Evolutionary conservation across 1,284 basidiomycete species (phyloP).

Genomic region (Limonomyces culmigenus): DNA sequence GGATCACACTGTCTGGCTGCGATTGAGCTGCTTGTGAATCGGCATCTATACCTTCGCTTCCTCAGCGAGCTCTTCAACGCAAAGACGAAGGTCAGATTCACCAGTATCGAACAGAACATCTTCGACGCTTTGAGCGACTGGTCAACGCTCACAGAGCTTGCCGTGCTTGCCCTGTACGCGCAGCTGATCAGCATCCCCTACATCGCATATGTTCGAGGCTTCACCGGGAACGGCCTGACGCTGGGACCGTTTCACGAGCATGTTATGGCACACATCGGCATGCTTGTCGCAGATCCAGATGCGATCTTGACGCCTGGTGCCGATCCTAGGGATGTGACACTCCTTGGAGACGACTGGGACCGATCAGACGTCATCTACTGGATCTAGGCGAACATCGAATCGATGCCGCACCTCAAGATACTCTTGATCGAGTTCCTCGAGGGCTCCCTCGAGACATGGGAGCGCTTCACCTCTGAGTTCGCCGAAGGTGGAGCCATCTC

Average conservation of each 20-base stretch:
- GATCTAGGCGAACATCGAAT: constrained; percentile 2
- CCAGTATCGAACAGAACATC: constrained; percentile 11
- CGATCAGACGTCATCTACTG: neutral
- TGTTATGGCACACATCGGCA: constrained; percentile 9
- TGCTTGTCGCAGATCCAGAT: constrained; percentile 13
- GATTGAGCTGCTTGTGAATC: constrained; percentile 3
- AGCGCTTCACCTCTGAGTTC: constrained; percentile 8
- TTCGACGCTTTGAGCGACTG: constrained; percentile 10
- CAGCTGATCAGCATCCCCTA: constrained; percentile 10
- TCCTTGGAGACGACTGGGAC: constrained; percentile 9
- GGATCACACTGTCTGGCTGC: constrained; percentile 5
- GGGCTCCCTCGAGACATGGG: constrained; percentile 11
- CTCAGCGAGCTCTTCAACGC: constrained; percentile 10
- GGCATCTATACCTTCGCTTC: constrained; percentile 6
- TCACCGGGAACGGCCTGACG: constrained; percentile 13
- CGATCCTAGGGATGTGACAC: constrained; percentile 6
- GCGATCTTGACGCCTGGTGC: constrained; percentile 10
- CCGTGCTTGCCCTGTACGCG: too few relatives aligned
- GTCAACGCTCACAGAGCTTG: constrained; percentile 16
- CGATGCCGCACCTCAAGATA: constrained; percentile 6
- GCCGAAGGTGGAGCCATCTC: constrained; percentile 4
- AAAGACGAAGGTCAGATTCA: constrained; percentile 13
- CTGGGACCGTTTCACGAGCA: constrained; percentile 12
- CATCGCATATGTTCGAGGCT: constrained; percentile 10
- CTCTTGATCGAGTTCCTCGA: constrained; percentile 6